Conservation (phyloP, 2,329 filamentous ascomycete species). For the Rugonectria rugulosa region DNA sequence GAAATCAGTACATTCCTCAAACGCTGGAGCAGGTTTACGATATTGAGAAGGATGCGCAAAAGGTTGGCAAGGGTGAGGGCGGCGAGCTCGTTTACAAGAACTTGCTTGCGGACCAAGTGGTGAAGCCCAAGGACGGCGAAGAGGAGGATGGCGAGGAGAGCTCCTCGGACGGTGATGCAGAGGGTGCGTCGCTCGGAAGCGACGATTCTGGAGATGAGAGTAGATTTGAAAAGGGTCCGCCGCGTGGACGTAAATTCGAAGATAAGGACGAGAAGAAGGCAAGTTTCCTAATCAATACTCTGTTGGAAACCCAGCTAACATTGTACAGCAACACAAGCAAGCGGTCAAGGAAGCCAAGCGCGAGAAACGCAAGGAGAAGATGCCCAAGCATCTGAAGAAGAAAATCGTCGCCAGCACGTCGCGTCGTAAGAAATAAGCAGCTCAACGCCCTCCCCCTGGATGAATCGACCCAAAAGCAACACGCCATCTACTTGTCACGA, state of each 20-base stretch:
- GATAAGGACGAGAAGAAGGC: conserved; percentile 90
- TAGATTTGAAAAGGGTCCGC: conserved; percentile 70
- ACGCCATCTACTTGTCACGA: background rate
- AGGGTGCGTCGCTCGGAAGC: conserved; percentile 56
- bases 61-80: conserved; percentile 75
- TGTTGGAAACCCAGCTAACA: conserved; percentile 31
- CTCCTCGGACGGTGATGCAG: conserved; percentile 53
- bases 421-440: conserved; percentile 69
- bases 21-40: conserved; percentile 97
- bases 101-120: conserved; percentile 76
- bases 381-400: conserved; percentile 97
- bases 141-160: conserved; percentile 49
- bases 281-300: conserved; percentile 28
- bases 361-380: conserved; percentile 92
- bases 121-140: conserved; percentile 47
- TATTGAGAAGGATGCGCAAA: conserved; percentile 87
- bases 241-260: conserved; percentile 84
- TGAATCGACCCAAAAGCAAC: background rate
- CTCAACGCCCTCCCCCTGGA: conserved; percentile 17
- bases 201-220: conserved; percentile 58
- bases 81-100: conserved; percentile 85
- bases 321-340: conserved; percentile 72
- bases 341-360: conserved; percentile 95
- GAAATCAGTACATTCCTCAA: conserved; percentile 95
- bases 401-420: conserved; percentile 72